A percentile compares a stretch with the other conserved stretches of the same genome.
Conservation (phyloP, 495 filamentous ascomycete genomes). For the Penicillium bovifimosum region DNA sequence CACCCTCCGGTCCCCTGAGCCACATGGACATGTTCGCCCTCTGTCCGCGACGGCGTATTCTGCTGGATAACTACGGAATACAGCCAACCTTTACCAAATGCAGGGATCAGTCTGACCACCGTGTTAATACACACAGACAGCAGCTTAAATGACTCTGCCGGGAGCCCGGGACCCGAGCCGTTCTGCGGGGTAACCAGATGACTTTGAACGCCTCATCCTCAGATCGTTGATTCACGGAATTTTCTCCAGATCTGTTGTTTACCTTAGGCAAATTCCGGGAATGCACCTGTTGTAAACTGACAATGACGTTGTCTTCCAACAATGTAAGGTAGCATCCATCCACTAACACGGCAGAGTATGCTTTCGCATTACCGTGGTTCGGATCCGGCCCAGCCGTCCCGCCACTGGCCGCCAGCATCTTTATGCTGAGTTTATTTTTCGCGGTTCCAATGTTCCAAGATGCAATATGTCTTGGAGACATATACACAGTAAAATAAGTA, state of each 20-base stretch:
- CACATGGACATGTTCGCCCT: not conserved
- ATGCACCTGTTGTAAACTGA: no score
- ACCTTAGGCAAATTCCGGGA: not conserved
- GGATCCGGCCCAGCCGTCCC: not conserved
- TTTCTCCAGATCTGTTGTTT: no score
- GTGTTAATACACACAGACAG: not conserved
- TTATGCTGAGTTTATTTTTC: not conserved
- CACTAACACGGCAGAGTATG: not conserved
- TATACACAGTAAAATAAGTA: no score
- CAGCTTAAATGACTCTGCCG: not conserved
- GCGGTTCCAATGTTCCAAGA: no score
- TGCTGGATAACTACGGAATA: no score
- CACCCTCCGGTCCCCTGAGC: no score
- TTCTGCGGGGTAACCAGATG: not conserved
- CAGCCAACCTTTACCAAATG: not conserved
- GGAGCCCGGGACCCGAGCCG: not conserved
- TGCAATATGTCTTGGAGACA: no score
- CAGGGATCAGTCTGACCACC: not conserved
- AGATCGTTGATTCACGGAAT: no score
- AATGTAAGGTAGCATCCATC: not conserved
- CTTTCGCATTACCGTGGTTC: slow-evolving; percentile 1
- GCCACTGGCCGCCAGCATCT: slow-evolving; percentile 4
- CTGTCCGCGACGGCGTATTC: not conserved
- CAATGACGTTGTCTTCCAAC: not conserved
- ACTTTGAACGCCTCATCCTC: no score